phyloP scores from a whole-genome alignment of 164 flowering plant genomes.

The Piper longum region DNA sequence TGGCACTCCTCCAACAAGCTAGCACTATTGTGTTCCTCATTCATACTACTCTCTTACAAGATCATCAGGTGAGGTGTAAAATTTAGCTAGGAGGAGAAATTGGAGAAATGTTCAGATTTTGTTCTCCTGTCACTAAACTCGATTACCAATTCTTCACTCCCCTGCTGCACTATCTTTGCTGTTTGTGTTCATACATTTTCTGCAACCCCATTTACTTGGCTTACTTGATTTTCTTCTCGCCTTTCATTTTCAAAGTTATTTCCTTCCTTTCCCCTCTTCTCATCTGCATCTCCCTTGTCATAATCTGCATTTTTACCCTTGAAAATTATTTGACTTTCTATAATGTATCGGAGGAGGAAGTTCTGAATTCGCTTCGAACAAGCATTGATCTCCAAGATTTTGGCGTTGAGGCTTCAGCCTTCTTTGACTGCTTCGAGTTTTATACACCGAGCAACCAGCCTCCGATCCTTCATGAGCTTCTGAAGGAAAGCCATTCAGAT shows the following conservation, averaged over 20 bases:
- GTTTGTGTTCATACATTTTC: slow-evolving; percentile 16
- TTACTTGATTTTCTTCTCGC: slow-evolving; percentile 69
- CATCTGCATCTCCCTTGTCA: slow-evolving; percentile 57
- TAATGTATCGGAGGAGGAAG: neutral
- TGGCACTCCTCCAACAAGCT: no score
- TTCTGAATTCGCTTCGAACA: no score
- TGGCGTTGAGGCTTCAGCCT: neutral
- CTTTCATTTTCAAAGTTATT: slow-evolving; percentile 50
- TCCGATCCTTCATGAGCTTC: no score
- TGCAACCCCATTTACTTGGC: slow-evolving; percentile 53
- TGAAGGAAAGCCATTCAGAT: no score
- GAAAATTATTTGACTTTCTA: slow-evolving; percentile 2
- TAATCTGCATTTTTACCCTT: slow-evolving; percentile 31
- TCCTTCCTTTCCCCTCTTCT: slow-evolving; percentile 71
- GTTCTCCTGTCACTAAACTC: no score
- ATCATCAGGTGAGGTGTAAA: no score
- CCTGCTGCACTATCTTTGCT: slow-evolving; percentile 24
- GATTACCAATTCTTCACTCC: slow-evolving; percentile 16
- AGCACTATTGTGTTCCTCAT: no score
- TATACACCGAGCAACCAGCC: no score
- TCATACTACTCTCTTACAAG: no score
- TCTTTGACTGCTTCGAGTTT: neutral
- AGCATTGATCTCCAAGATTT: neutral
- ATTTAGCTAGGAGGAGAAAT: no score
- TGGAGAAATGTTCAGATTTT: no score